These are phyloP conservation scores for Zygoascus tannicola DNA, from an alignment of 805 yeast genomes.

Conservation along the genomic window DNA sequence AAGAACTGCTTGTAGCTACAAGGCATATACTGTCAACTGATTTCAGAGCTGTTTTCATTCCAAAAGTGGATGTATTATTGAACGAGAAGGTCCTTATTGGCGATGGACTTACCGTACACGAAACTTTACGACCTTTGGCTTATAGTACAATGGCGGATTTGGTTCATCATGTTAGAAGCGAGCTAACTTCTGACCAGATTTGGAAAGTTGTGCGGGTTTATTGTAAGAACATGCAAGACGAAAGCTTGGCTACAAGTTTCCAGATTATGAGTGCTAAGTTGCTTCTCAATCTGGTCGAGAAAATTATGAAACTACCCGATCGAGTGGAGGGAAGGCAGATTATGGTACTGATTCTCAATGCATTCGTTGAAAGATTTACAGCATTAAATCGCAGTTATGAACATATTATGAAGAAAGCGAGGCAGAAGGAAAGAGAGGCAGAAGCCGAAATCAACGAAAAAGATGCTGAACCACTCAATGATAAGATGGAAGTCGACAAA, in stretches of 20 bases:
- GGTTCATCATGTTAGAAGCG: constrained; percentile 82
- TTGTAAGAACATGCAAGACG: constrained; percentile 72
- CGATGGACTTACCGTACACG: constrained; percentile 83
- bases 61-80: constrained; percentile 75
- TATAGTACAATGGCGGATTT: constrained; percentile 94
- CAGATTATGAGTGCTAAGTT: constrained; percentile 96
- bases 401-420: constrained; percentile 54
- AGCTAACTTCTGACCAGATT: constrained; percentile 71
- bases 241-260: constrained; percentile 73
- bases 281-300: constrained; percentile 76
- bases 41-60: constrained; percentile 68
- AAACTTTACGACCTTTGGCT: constrained; percentile 84
- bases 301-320: constrained; percentile 72
- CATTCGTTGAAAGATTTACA: constrained; percentile 75
- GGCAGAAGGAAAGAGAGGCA: constrained; percentile 16
- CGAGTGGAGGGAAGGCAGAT: constrained; percentile 77
- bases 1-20: constrained; percentile 87
- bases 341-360: constrained; percentile 75
- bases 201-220: constrained; percentile 81
- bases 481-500: constrained; percentile 11
- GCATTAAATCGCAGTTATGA: constrained; percentile 64
- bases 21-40: constrained; percentile 91
- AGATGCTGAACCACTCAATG: constrained; percentile 17
- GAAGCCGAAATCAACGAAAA: constrained; percentile 35
- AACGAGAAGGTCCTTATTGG: constrained; percentile 86